Base-by-base conservation (phyloP, 1,139 yeast species). In the Nakaseomyces delphensis region DNA sequence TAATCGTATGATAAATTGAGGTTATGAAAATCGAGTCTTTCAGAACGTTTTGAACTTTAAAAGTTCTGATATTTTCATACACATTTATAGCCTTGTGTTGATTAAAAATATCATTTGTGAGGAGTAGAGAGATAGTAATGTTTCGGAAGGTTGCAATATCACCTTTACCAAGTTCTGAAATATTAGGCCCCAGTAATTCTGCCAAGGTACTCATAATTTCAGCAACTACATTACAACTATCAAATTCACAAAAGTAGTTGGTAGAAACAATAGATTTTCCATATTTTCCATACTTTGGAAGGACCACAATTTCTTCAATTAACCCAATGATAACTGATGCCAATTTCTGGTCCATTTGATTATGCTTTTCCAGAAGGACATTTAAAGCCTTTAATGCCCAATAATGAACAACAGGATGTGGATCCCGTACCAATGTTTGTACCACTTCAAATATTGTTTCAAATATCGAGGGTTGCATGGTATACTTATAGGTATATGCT, bases 391-490 rank as follows among this genome's bases (percentile, higher is more conserved):
- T 73, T 48, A 87, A 59, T 0, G 93, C 72, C 70, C 85, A 82
- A 45, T 75, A 72, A 56, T 84, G 87, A 11, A 91, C 87, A 2
- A 76, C 66, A 0, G 96, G 95, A 56, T 89, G 91, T 0, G 95
- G 93, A 62, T 89, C 97, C 30, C 67, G 67, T 3, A 83, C 64
- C 37, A 89, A 67, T 18, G 84, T 81, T 14, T 71, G 62, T 8
- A 80, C 59, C 4, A 85, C 77, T 32, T 78, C 78, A 45, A 73
- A 68, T 10, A 82, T 73, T 1, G 67, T 56, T 39, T 63, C 62
- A 46, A 73, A 63, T 39, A 64, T 61, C 11, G 66, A 57, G 51
- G 68, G 63, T 15, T 72, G 69, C 0, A 77, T 66, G 42, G 69
- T 68, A 47, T 65, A 68, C 45, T 73, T 70, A 49, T 76, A 76